Evolutionary conservation across 495 filamentous ascomycete species (phyloP), one percentile per base, ranked within the genome.

Genomic region (Xylaria palmicola): DNA sequence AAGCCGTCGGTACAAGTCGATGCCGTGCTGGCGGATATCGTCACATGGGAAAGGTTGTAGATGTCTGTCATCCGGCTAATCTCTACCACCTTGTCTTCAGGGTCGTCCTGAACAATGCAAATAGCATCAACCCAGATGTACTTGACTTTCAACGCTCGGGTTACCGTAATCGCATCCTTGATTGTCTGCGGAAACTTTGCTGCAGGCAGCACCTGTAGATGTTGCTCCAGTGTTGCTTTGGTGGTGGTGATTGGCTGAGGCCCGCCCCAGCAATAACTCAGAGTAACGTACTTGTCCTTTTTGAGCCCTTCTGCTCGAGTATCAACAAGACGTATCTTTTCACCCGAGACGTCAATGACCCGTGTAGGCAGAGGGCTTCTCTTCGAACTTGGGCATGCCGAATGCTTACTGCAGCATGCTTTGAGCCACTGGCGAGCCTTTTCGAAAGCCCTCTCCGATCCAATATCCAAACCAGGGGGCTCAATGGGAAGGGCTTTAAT

Each of bases 41-140:
- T 40, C 37, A 40, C 37, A 15, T 40, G 17, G 4, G 37, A 40
- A 5, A 9, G 37, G 37, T 15, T 40, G 45, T 70, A 73, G 30
- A 70, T 64, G 19, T 56, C 36, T 20, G 32, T 27, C 70, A 73
- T 73, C 34, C 56, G 43, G 15, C 30, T 32, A 17, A 58, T 55
- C 26, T 73, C 67, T 3, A n/a, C 22, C 37, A 52, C 27, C 62
- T 56, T 60, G 43, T 69, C 64, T 9, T 43, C 43, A 1, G 20
- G 7, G 9, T 30, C 29, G 49, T 74, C 60, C 60, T 74, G 72
- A 8, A 73, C 15, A 43, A 74, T 72, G 53, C 72, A 73, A 19
- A 74, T 51, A 19, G 66, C 52, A 59, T 74, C 72, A 22, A 73
- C 64, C 72, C 72, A 74, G 3, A 74, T 34, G 50, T 68, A 72